A percentile compares a stretch with the other conserved stretches of the same genome.
Conservation (phyloP, 2,329 filamentous ascomycete genomes). For the Sclerotinia sclerotiorum region DNA sequence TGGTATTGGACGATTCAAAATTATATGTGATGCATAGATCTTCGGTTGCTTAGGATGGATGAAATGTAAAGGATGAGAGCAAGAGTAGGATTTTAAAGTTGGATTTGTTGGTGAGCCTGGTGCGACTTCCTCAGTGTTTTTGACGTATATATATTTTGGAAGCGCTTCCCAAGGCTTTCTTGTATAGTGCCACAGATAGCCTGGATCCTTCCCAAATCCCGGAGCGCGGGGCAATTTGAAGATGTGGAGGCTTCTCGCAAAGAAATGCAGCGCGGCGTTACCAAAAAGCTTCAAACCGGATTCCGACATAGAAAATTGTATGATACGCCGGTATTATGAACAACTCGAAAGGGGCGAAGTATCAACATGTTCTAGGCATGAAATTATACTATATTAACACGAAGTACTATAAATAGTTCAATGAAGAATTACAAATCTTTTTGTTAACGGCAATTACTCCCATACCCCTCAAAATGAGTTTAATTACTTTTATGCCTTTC, state of each 20-base stretch:
- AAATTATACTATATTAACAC: too few species aligned
- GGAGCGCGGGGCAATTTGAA: background rate
- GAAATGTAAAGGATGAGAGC: background rate
- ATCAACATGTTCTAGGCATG: too few species aligned
- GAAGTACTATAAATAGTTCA: too few species aligned
- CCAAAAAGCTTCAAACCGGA: too few species aligned
- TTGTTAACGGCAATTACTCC: too few species aligned
- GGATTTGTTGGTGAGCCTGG: background rate
- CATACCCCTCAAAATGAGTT: too few species aligned
- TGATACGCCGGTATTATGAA: too few species aligned
- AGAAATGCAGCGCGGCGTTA: background rate
- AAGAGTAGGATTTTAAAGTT: background rate
- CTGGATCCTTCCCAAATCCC: constrained; percentile 5
- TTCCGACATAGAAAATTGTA: background rate
- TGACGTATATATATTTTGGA: background rate
- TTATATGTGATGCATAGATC: background rate
- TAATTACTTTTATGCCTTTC: too few species aligned
- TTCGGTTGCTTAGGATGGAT: background rate
- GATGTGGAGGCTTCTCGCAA: background rate
- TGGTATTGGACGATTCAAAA: background rate
- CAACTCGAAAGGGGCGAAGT: too few species aligned
- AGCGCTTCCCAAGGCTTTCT: background rate
- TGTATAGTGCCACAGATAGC: background rate
- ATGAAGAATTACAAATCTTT: too few species aligned
- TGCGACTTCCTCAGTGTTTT: background rate